Percentiles rank a stretch among this genome's conserved stretches.
These are phyloP conservation scores for Serendipita sp. DNA, from an alignment of 768 basidiomycete species.

Conservation along the genomic window DNA sequence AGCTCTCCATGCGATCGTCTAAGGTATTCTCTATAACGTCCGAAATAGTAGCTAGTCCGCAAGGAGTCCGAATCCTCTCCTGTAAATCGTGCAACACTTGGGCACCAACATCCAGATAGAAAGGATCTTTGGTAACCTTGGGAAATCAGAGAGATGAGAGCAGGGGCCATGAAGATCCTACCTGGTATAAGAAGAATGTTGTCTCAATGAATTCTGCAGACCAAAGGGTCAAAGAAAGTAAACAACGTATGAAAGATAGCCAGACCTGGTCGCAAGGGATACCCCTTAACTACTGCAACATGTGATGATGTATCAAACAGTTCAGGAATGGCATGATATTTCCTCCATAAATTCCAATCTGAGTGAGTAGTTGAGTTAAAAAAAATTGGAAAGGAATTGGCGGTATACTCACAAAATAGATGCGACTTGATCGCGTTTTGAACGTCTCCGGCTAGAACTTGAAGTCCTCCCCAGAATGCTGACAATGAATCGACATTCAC, in stretches of 20 bases:
- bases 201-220: slow-evolving; percentile 74
- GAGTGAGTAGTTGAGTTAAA: slow-evolving; percentile 4
- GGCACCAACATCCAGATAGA: slow-evolving; percentile 85
- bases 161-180: slow-evolving; percentile 19
- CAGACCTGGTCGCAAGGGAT: slow-evolving; percentile 60
- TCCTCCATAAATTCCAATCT: slow-evolving; percentile 91
- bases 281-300: slow-evolving; percentile 56
- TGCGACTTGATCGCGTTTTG: slow-evolving; percentile 88
- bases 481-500: slow-evolving; percentile 84
- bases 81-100: slow-evolving; percentile 61
- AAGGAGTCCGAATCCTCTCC: slow-evolving; percentile 59
- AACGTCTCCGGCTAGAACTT: slow-evolving; percentile 67
- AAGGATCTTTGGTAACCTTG: slow-evolving; percentile 81
- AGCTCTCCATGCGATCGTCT: slow-evolving; percentile 95
- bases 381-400: background rate
- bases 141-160: background rate
- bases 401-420: slow-evolving; percentile 45
- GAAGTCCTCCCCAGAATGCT: slow-evolving; percentile 95
- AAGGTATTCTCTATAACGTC: slow-evolving; percentile 62
- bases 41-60: slow-evolving; percentile 69
- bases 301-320: slow-evolving; percentile 70
- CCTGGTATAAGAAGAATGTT: slow-evolving; percentile 88
- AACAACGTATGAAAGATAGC: background rate
- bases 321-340: slow-evolving; percentile 79
- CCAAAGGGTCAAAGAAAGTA: background rate